Evolutionary conservation across 495 filamentous ascomycete species (phyloP), one percentile per base, ranked within the genome.

Genomic region (Aspergillus diversus): DNA sequence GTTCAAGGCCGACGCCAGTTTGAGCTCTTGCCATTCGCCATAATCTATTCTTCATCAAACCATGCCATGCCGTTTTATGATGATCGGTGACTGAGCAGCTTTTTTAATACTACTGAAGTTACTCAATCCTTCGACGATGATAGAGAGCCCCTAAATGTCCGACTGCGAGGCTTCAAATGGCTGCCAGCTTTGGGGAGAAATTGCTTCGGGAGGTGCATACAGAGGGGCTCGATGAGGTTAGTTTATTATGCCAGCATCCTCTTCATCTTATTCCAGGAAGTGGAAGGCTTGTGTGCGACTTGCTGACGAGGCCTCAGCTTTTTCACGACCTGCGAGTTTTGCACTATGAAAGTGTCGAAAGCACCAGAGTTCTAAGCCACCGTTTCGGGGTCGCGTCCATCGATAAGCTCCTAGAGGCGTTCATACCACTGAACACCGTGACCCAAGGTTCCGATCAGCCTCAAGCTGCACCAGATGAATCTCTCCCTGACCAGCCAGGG

Each of bases 121-220:
- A 43, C 11, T 15, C n/a, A 43, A 15, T 43, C 39, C 8, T 11
- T 43, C 39, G 4, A 43, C n/a, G 39, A 43, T 43, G 39, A 43
- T 13, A 43, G 39, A 43, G n/a, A 43, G n/a, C 12, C 11, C 39
- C 54, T 69, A 32, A 63, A 65, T 68, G 62, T 70, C 31, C 34
- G 16, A 39, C 17, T 37, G 33, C 12, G 11, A 34, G 43, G 27
- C 37, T 52, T 34, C 35, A 48, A 16, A 79, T 80, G 76, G 75
- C 76, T 56, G 74, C 75, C 39, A 72, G 66, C 59, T 73, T 80
- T 27, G 92, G 92, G 34, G 82, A 81, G 59, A 82, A 82, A 60
- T 69, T 94, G 69, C 75, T 96, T 43, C 74, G 68, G 27, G 88
- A 92, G 67, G 80, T 91, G 52, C 81, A 87, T 63, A 85, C 86